Evolutionary conservation across 129 eudicot species (phyloP).

Genomic region (sunflower (Helianthus annuus)): DNA sequence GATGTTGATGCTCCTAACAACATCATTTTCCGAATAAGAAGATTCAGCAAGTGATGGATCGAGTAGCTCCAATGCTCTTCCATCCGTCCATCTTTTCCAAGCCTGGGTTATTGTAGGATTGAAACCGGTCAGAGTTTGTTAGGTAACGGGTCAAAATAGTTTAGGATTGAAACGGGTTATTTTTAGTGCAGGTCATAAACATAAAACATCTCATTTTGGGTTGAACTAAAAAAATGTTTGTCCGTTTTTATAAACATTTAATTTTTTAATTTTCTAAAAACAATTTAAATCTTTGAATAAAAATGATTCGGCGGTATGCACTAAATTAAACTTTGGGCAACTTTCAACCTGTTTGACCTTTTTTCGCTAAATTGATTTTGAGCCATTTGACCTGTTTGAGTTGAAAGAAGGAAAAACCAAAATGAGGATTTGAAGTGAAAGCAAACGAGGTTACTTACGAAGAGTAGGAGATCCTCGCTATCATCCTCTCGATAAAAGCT

Average conservation of each 20-base stretch:
- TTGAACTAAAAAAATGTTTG: background rate
- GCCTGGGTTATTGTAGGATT: constrained; percentile 34
- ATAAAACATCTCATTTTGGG: background rate
- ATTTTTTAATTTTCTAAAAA: background rate
- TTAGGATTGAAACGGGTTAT: background rate
- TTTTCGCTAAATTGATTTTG: background rate
- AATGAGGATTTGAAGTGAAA: background rate
- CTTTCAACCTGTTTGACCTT: background rate
- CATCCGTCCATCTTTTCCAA: constrained; percentile 47
- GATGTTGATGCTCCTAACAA: constrained; percentile 41
- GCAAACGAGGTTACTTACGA: constrained; percentile 22
- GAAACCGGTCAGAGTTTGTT: background rate
- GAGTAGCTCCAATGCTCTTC: constrained; percentile 30
- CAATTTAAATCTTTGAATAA: background rate
- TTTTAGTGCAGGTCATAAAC: background rate
- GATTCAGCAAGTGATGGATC: constrained; percentile 36
- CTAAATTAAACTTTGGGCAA: background rate
- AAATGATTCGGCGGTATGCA: background rate
- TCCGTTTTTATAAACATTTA: background rate
- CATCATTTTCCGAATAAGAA: constrained; percentile 29
- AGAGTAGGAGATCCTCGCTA: constrained; percentile 41
- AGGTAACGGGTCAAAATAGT: constrained; percentile 7
- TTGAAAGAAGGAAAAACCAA: background rate
- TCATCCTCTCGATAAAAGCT: constrained; percentile 33
- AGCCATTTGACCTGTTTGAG: background rate